These are phyloP conservation scores for Apiospora rasikravindrae DNA, from an alignment of 2,329 filamentous ascomycete genomes.

Conservation along the genomic window DNA sequence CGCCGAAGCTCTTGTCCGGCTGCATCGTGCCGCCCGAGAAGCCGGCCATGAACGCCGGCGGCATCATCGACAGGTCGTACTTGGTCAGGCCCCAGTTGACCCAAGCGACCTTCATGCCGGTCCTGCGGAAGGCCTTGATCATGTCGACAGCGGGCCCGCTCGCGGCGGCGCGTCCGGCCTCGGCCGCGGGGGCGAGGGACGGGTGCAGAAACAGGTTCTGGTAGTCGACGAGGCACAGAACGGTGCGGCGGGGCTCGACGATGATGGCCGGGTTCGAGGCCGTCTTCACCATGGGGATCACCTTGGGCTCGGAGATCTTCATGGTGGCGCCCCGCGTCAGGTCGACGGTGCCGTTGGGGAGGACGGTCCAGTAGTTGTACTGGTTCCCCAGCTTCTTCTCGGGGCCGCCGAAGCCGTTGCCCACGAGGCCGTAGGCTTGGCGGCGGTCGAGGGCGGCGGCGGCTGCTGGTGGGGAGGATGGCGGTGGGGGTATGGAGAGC, in stretches of 20 bases:
- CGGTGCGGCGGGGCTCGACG: neutral
- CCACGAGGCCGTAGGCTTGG: neutral
- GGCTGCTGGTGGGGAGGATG: neutral
- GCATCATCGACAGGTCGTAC: conserved; percentile 37
- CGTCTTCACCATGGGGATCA: neutral
- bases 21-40: conserved; percentile 32
- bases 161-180: neutral
- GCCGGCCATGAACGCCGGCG: conserved; percentile 34
- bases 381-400: conserved; percentile 12
- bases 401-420: neutral
- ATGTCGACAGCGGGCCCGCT: neutral
- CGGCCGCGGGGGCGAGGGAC: neutral
- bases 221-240: neutral
- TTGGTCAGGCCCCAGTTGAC: conserved; percentile 38
- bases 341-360: neutral
- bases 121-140: neutral
- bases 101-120: conserved; percentile 37
- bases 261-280: neutral
- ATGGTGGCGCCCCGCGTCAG: neutral
- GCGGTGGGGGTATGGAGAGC: neutral
- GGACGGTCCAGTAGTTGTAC: conserved; percentile 1
- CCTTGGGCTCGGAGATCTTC: neutral
- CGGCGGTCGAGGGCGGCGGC: neutral
- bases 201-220: conserved; percentile 3
- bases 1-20: conserved; percentile 34